Conservation (phyloP, 306 rosid species). For the Corylus heterophylla region DNA sequence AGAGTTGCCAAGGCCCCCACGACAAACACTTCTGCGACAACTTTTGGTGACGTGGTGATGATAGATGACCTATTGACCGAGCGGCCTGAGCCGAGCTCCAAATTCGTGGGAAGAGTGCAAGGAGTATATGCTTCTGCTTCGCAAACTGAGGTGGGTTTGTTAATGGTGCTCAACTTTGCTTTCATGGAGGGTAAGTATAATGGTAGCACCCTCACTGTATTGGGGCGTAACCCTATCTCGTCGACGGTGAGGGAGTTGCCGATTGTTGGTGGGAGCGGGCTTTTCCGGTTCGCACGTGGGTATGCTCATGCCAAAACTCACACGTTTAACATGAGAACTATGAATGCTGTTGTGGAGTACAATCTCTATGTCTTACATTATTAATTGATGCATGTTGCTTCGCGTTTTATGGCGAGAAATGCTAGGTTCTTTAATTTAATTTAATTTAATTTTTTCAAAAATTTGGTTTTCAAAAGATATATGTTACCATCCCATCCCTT, state of each 20-base stretch:
- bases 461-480: no score
- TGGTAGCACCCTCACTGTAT: constrained; percentile 56
- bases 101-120: constrained; percentile 56
- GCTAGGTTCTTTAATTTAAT: no score
- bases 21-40: constrained; percentile 27
- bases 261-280: constrained; percentile 68
- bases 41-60: constrained; percentile 49
- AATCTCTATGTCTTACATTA: constrained; percentile 61
- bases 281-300: constrained; percentile 73
- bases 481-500: no score
- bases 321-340: not conserved
- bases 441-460: no score
- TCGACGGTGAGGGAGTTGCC: constrained; percentile 64
- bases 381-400: constrained; percentile 16
- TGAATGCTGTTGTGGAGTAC: constrained; percentile 62
- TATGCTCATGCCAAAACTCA: constrained; percentile 49
- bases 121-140: constrained; percentile 69
- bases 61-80: constrained; percentile 62
- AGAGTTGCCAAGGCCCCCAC: constrained; percentile 38
- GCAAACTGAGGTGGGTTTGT: constrained; percentile 36
- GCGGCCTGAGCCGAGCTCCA: constrained; percentile 40
- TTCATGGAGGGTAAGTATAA: constrained; percentile 58
- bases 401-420: not conserved
- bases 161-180: constrained; percentile 58
- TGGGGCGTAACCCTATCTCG: constrained; percentile 49